phyloP scores from a whole-genome alignment of 1,139 yeast genomes.

The Hyphopichia burtonii region DNA sequence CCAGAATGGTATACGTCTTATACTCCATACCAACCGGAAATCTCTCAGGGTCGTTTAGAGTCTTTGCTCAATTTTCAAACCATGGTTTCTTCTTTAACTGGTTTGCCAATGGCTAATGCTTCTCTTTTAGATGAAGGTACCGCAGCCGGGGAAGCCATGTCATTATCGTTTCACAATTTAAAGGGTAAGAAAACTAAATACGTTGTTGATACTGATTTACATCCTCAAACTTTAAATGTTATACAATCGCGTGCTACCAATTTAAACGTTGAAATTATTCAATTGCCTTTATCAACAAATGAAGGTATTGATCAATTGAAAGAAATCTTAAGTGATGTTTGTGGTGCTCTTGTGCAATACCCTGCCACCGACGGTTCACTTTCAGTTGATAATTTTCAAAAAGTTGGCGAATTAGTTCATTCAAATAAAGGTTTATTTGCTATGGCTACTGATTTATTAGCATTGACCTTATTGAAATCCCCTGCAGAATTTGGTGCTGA shows the following conservation, averaged over 20 bases:
- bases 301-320: slow-evolving; percentile 46
- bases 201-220: slow-evolving; percentile 74
- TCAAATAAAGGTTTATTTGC: slow-evolving; percentile 71
- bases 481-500: slow-evolving; percentile 90
- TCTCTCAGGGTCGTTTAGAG: slow-evolving; percentile 93
- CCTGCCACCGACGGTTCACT: slow-evolving; percentile 87
- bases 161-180: slow-evolving; percentile 67
- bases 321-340: slow-evolving; percentile 40
- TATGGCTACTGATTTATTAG: slow-evolving; percentile 87
- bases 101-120: slow-evolving; percentile 89
- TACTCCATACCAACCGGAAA: slow-evolving; percentile 98
- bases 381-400: slow-evolving; percentile 38
- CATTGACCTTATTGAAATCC: slow-evolving; percentile 79
- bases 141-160: slow-evolving; percentile 98
- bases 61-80: slow-evolving; percentile 90
- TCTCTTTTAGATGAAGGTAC: slow-evolving; percentile 95
- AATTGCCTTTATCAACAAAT: slow-evolving; percentile 52
- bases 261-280: slow-evolving; percentile 63
- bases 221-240: slow-evolving; percentile 84
- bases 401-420: slow-evolving; percentile 67
- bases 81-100: slow-evolving; percentile 82
- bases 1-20: slow-evolving; percentile 99
- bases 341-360: slow-evolving; percentile 88
- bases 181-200: slow-evolving; percentile 68
- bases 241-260: slow-evolving; percentile 76